phyloP scores from a whole-genome alignment of 177 flowering plant genomes.

The Vitis hybrid region DNA sequence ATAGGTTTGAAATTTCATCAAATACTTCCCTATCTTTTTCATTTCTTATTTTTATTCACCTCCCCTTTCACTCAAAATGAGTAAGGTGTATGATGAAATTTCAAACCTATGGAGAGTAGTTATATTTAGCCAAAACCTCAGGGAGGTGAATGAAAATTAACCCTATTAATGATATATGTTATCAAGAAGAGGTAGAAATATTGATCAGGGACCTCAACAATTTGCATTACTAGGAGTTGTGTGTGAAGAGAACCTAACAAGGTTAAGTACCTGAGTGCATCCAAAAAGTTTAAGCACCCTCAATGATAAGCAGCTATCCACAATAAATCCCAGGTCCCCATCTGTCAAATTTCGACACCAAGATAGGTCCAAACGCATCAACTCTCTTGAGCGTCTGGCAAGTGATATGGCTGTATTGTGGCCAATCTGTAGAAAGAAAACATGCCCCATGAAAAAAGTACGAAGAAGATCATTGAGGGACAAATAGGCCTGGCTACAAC shows the following conservation, averaged over 20 bases:
- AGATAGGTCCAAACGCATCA: constrained; percentile 54
- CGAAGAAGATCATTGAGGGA: too few relatives aligned
- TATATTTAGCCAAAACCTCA: not conserved
- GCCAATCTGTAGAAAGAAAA: constrained; percentile 40
- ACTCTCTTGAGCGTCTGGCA: constrained; percentile 32
- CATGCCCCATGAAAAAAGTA: not conserved
- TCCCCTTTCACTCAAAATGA: too few relatives aligned
- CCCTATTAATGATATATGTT: too few relatives aligned
- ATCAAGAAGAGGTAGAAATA: not conserved
- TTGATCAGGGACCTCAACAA: not conserved
- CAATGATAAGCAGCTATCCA: constrained; percentile 57
- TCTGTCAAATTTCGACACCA: constrained; percentile 59
- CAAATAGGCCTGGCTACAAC: too few relatives aligned
- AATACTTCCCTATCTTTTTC: too few relatives aligned
- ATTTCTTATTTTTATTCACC: too few relatives aligned
- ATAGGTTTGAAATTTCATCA: too few relatives aligned
- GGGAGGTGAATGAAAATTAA: too few relatives aligned
- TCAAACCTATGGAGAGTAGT: too few relatives aligned
- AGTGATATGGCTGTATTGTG: constrained; percentile 50
- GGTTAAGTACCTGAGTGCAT: constrained; percentile 58
- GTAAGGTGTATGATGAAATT: too few relatives aligned
- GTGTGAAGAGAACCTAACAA: too few relatives aligned
- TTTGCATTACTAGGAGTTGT: not conserved
- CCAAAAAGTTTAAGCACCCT: constrained; percentile 61
- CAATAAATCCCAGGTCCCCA: constrained; percentile 60